These are phyloP conservation scores for Solanum chacoense DNA, from an alignment of 305 asterid species.

Conservation along the genomic window DNA sequence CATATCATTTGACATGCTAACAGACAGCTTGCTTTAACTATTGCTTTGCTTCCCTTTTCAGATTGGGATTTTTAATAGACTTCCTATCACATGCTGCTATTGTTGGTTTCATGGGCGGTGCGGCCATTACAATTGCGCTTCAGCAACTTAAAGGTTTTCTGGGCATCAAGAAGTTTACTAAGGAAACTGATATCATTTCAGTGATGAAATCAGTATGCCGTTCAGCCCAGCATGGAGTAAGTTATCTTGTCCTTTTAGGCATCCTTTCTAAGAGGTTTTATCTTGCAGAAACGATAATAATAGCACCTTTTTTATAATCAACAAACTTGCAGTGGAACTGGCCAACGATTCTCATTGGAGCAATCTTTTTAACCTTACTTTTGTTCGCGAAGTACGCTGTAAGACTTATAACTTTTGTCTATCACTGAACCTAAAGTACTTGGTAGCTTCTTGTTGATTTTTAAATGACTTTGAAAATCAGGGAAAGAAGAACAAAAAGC, in stretches of 20 bases:
- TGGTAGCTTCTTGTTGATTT: not conserved
- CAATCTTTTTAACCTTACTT: conserved; percentile 9
- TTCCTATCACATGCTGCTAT: conserved; percentile 42
- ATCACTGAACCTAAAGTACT: not conserved
- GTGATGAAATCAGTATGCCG: conserved; percentile 26
- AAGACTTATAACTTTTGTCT: not conserved
- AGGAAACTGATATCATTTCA: conserved; percentile 32
- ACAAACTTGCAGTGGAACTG: conserved; percentile 47
- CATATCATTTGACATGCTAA: not conserved
- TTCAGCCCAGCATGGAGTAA: conserved; percentile 32
- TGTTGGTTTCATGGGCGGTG: conserved; percentile 36
- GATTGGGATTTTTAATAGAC: conserved; percentile 34
- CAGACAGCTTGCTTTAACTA: not conserved
- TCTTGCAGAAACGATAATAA: not conserved
- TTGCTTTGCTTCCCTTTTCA: conserved; percentile 1
- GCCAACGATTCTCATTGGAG: conserved; percentile 13
- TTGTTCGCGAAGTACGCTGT: conserved; percentile 9
- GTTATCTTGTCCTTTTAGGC: not conserved
- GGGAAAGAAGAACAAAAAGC: conserved; percentile 66
- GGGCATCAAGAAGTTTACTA: conserved; percentile 29
- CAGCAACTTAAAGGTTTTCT: conserved; percentile 34
- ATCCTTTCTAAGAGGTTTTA: not conserved
- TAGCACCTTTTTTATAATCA: not conserved
- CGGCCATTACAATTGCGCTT: conserved; percentile 36
- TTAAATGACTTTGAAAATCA: conserved; percentile 6